Evolutionary conservation across 176 grass and related monocot genomes (phyloP).

Genomic region (Ampelocalamus luodianensis): DNA sequence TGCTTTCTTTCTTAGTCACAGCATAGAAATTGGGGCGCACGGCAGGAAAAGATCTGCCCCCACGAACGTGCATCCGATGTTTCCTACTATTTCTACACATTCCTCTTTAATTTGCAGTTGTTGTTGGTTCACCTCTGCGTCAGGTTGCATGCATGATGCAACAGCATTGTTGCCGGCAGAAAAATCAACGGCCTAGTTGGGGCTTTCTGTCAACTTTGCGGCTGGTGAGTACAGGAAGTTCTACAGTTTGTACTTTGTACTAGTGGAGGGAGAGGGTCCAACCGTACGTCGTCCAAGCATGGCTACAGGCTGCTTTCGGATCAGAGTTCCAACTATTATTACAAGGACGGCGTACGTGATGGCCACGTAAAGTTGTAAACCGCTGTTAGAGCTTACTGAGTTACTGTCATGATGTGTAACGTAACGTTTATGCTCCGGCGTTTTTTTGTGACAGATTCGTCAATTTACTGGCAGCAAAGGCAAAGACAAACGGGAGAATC

Average conservation of each 20-base stretch:
- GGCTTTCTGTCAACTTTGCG: background rate
- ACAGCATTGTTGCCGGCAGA: background rate
- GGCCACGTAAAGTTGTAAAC: background rate
- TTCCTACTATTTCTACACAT: background rate
- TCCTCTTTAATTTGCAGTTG: background rate
- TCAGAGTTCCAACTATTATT: background rate
- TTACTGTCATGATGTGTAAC: background rate
- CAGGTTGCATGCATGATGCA: background rate
- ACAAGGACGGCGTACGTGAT: background rate
- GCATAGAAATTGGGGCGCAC: background rate
- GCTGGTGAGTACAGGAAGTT: background rate
- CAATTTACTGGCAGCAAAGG: background rate
- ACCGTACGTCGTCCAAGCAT: background rate
- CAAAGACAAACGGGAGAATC: no score
- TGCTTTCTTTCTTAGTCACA: background rate
- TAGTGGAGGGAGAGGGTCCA: background rate
- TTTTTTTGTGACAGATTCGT: background rate
- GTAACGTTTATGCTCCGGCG: no score
- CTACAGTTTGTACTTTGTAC: background rate
- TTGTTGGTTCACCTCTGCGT: background rate
- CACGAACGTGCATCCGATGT: background rate
- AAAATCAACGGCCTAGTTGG: background rate
- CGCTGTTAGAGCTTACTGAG: background rate
- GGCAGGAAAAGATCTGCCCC: background rate
- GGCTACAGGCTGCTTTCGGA: background rate